Evolutionary conservation across 2,329 filamentous ascomycete species (phyloP).

Genomic region (Boeremia lycopersici): DNA sequence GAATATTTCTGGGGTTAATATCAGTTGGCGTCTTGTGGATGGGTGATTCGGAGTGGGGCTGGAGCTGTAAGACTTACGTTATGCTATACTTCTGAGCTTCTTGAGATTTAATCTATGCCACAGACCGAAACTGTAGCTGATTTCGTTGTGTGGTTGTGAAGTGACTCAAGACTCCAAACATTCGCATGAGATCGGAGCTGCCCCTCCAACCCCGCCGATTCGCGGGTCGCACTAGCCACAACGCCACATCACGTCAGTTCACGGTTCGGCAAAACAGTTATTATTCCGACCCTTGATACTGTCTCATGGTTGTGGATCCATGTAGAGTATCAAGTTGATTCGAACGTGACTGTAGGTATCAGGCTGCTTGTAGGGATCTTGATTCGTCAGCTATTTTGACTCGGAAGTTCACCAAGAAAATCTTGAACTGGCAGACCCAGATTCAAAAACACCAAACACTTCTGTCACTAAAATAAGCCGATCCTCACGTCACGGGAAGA

Average conservation of each 20-base stretch:
- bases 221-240: constrained; percentile 15
- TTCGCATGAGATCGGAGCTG: constrained; percentile 21
- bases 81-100: neutral
- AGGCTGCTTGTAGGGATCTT: neutral
- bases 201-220: constrained; percentile 33
- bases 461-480: neutral
- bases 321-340: too few relatives aligned
- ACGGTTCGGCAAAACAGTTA: neutral
- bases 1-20: constrained; percentile 8
- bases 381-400: constrained; percentile 15
- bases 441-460: neutral
- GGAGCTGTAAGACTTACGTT: neutral
- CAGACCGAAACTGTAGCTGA: constrained; percentile 2
- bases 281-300: too few relatives aligned
- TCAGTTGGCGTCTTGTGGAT: constrained; percentile 4
- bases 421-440: neutral
- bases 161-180: constrained; percentile 33
- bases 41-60: neutral
- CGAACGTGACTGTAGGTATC: neutral
- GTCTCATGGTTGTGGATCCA: too few relatives aligned
- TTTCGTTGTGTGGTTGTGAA: constrained; percentile 12
- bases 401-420: neutral
- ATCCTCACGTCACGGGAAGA: neutral
- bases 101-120: neutral
- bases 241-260: constrained; percentile 12